phyloP scores from a whole-genome alignment of 805 yeast genomes.

The Yarrowia sp. region DNA sequence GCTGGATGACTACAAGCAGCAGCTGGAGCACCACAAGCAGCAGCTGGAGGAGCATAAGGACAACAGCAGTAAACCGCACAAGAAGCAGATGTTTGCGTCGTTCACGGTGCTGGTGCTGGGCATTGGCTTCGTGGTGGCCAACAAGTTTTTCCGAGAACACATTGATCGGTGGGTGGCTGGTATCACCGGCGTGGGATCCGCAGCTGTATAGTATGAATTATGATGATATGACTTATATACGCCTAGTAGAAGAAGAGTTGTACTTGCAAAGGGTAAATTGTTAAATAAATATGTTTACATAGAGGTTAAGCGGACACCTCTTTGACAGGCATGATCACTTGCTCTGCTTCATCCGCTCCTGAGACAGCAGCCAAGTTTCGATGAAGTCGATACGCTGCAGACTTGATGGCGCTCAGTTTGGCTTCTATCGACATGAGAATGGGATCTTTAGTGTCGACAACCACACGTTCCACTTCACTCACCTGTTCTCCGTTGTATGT shows the following conservation, averaged over 20 bases:
- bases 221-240: background rate
- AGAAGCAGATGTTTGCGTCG: conserved; percentile 17
- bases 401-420: conserved; percentile 27
- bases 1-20: conserved; percentile 14
- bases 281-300: conserved; percentile 1
- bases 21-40: conserved; percentile 11
- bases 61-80: conserved; percentile 15
- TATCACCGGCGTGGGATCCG: conserved; percentile 10
- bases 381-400: conserved; percentile 22
- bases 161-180: conserved; percentile 26
- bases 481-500: conserved; percentile 27
- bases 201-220: conserved; percentile 20
- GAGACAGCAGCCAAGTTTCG: conserved; percentile 12
- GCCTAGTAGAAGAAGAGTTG: too few relatives aligned
- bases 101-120: conserved; percentile 22
- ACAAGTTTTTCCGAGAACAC: conserved; percentile 34
- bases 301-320: background rate
- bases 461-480: conserved; percentile 28
- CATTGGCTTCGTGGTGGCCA: conserved; percentile 29
- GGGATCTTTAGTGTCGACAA: conserved; percentile 34
- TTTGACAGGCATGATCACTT: conserved; percentile 1
- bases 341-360: conserved; percentile 1
- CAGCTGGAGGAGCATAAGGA: conserved; percentile 21
- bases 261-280: background rate
- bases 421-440: conserved; percentile 37